Percentiles rank a stretch among this genome's conserved stretches.
phyloP scores from a whole-genome alignment of 768 basidiomycete species.

The Russula sp. region DNA sequence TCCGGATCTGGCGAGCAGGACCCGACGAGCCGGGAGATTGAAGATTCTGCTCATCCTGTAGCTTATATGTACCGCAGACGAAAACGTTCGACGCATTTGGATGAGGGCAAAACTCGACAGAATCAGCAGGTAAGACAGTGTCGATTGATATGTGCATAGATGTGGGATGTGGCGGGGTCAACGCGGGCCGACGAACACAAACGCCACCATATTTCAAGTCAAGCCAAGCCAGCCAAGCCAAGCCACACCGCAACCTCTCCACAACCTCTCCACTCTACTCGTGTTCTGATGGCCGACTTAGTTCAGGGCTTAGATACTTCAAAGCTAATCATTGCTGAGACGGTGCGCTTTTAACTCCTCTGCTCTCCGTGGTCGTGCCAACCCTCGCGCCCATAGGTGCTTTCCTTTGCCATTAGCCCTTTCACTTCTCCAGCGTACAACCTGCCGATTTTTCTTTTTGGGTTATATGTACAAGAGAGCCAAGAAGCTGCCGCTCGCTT shows the following conservation, averaged over 20 bases:
- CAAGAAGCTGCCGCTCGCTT: conserved; percentile 51
- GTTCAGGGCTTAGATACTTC: conserved; percentile 63
- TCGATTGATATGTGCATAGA: conserved; percentile 32
- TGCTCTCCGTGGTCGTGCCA: background rate
- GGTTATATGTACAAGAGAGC: conserved; percentile 63
- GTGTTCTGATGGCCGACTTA: conserved; percentile 48
- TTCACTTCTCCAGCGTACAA: conserved; percentile 65
- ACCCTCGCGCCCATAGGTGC: conserved; percentile 33
- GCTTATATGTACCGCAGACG: conserved; percentile 88
- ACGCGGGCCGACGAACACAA: background rate
- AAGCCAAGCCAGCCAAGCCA: too few relatives aligned
- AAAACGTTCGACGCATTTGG: conserved; percentile 52
- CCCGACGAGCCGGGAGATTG: background rate
- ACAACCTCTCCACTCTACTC: background rate
- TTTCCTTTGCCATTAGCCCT: conserved; percentile 52
- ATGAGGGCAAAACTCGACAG: conserved; percentile 85
- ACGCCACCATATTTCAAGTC: background rate
- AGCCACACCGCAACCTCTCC: background rate
- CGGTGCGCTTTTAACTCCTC: conserved; percentile 34
- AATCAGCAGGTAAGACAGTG: conserved; percentile 82
- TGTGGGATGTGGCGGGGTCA: background rate
- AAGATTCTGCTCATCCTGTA: conserved; percentile 36
- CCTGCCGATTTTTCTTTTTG: conserved; percentile 77
- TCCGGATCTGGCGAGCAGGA: conserved; percentile 35
- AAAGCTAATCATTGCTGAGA: conserved; percentile 55